These are phyloP conservation scores for Cordyceps tenuipes DNA, from an alignment of 2,329 filamentous ascomycete genomes.

Conservation along the genomic window DNA sequence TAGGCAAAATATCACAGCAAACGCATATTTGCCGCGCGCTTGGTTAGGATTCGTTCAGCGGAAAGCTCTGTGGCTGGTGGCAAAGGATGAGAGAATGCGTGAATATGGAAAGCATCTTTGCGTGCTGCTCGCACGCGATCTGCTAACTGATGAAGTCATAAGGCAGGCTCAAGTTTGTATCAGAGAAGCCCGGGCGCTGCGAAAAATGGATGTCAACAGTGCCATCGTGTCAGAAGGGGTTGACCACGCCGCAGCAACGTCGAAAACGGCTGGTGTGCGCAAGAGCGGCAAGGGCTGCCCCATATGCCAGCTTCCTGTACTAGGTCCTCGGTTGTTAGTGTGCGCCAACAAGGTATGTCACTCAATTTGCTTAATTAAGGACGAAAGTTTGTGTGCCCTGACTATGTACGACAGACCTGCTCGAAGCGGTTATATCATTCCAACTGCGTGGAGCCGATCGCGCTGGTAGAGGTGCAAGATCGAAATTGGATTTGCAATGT, in stretches of 20 bases:
- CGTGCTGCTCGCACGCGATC: slow-evolving; percentile 41
- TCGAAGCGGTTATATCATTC: slow-evolving; percentile 39
- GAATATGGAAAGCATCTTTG: slow-evolving; percentile 49
- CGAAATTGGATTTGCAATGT: slow-evolving; percentile 38
- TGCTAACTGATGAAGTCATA: slow-evolving; percentile 37
- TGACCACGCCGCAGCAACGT: slow-evolving; percentile 14
- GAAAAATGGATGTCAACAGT: slow-evolving; percentile 17
- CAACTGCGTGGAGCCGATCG: slow-evolving; percentile 33
- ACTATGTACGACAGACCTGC: slow-evolving; percentile 30
- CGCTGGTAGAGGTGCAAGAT: slow-evolving; percentile 27
- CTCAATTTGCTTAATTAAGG: not conserved
- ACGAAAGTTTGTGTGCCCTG: slow-evolving; percentile 10
- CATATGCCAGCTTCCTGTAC: slow-evolving; percentile 39
- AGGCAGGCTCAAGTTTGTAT: slow-evolving; percentile 34
- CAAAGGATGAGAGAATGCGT: slow-evolving; percentile 36
- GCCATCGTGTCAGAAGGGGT: not conserved
- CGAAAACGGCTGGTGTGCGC: slow-evolving; percentile 28
- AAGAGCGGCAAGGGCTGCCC: slow-evolving; percentile 38
- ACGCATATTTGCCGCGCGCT: slow-evolving; percentile 41
- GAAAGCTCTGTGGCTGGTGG: slow-evolving; percentile 45
- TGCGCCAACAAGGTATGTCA: slow-evolving; percentile 41
- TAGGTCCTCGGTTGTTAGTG: slow-evolving; percentile 38
- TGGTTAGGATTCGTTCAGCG: slow-evolving; percentile 44
- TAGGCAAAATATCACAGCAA: slow-evolving; percentile 40
- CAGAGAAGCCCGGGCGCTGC: slow-evolving; percentile 25